These are phyloP conservation scores for Vishniacozyma victoriae DNA, from an alignment of 768 basidiomycete genomes.

Conservation along the genomic window DNA sequence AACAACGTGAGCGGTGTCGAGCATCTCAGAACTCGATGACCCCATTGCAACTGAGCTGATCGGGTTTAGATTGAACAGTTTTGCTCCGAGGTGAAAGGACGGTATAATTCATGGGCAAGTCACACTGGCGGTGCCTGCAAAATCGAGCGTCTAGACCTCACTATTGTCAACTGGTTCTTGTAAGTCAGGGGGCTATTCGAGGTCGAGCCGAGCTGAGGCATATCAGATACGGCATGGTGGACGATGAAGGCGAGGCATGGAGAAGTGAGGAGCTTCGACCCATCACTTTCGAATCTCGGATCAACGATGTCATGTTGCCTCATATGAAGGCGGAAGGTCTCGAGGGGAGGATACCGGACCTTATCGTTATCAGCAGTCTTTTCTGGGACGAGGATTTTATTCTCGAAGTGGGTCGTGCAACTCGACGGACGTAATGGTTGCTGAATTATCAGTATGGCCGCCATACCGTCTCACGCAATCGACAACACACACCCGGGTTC, in stretches of 20 bases:
- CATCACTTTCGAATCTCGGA: slow-evolving; percentile 19
- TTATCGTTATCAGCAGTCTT: slow-evolving; percentile 16
- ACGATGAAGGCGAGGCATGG: slow-evolving; percentile 18
- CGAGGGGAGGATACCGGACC: slow-evolving; percentile 10
- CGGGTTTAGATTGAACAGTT: slow-evolving; percentile 2
- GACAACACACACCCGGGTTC: slow-evolving; percentile 8
- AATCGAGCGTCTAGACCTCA: slow-evolving; percentile 12
- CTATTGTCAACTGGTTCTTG: slow-evolving; percentile 24
- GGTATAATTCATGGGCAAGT: slow-evolving; percentile 4
- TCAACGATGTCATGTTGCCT: slow-evolving; percentile 15
- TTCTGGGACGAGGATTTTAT: slow-evolving; percentile 32
- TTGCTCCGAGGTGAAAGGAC: slow-evolving; percentile 6
- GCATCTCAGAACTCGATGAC: neutral
- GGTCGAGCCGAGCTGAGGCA: neutral
- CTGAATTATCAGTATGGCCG: neutral
- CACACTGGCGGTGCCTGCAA: slow-evolving; percentile 17
- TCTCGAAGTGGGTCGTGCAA: slow-evolving; percentile 11
- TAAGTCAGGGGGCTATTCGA: slow-evolving; percentile 7
- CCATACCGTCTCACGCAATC: neutral
- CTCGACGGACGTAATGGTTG: neutral
- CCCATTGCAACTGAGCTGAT: neutral
- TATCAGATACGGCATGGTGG: slow-evolving; percentile 19
- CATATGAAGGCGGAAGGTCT: slow-evolving; percentile 4
- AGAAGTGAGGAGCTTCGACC: slow-evolving; percentile 7
- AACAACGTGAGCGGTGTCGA: neutral